These are phyloP conservation scores for Skeletonema potamos DNA, from an alignment of 108 stramenopile genomes.

Conservation along the genomic window DNA sequence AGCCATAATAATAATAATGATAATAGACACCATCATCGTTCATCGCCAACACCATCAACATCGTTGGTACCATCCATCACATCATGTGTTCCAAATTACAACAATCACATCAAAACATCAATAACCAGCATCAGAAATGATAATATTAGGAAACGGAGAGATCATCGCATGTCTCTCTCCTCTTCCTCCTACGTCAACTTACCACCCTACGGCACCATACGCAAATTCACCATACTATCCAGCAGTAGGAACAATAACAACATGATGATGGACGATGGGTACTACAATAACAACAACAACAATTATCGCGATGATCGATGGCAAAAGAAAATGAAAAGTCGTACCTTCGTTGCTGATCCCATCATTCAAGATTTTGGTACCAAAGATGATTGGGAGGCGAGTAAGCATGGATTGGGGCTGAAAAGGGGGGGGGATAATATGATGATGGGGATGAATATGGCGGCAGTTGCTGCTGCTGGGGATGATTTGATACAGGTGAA, in stretches of 20 bases:
- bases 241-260: not conserved
- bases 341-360: not conserved
- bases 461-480: conserved; percentile 3
- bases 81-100: not conserved
- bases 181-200: not conserved
- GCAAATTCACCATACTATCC: not conserved
- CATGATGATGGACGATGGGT: not conserved
- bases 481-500: conserved; percentile 3
- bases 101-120: not conserved
- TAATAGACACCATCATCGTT: too few relatives aligned
- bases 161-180: not conserved
- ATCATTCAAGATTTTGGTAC: conserved; percentile 25
- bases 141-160: not conserved
- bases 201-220: not conserved
- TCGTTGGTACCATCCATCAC: not conserved
- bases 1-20: too few relatives aligned
- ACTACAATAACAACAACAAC: not conserved
- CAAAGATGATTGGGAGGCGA: conserved; percentile 10
- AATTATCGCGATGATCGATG: not conserved
- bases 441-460: not conserved
- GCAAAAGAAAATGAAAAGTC: not conserved
- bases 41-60: not conserved
- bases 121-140: not conserved
- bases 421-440: not conserved
- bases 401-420: conserved; percentile 7